Evolutionary conservation across 306 rosid genomes (phyloP), one percentile per base, ranked within the genome.

Genomic region (Astragalus glycyphyllos): DNA sequence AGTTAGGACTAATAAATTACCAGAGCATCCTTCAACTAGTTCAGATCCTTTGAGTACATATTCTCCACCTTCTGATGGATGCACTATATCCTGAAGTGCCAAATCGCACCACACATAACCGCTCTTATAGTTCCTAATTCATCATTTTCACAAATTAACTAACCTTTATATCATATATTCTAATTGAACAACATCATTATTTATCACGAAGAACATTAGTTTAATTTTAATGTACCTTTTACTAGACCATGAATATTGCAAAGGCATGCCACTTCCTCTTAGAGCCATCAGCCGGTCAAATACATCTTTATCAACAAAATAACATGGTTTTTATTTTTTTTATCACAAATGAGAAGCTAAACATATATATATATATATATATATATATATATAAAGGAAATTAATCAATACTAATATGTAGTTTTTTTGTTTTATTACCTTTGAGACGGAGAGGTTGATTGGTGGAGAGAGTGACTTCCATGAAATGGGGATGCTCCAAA

Each of bases 51-150:
- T 92, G 20, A 92, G 97, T 15, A 92, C 90, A 68, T 81, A 90
- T 17, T 92, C 98, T 5, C 85, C 87, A 34, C 96, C 98, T 79
- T 88, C 96, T n/a, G 97, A 80, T 0, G 98, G 91, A 53, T 77
- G 77, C 7, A 92, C 76, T 16, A 86, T 42, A 50, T 92, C 98
- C 53, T 78, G 81, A 15, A 79, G 85, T 47, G 89, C 84, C 77
- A 92, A 83, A 38, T 92, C 98, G 60, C 77, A 83, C 98, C 98
- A 92, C 61, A 93, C 93, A 77, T 86, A 93, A 13, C 98, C 96
- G 11, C 74, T 87, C 83, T 87, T 93, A 38, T 90, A 93, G 84
- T 83, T 88, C 86, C 45, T 40, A 8, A 26, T 26, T 20, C 31
- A 26, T 26, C 31, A 26, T 26, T 26, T 26, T 26, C 31, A 26